A percentile compares a stretch with the other conserved stretches of the same genome.
Conservation (phyloP, 164 flowering plant species). For the Pachysandra terminalis region DNA sequence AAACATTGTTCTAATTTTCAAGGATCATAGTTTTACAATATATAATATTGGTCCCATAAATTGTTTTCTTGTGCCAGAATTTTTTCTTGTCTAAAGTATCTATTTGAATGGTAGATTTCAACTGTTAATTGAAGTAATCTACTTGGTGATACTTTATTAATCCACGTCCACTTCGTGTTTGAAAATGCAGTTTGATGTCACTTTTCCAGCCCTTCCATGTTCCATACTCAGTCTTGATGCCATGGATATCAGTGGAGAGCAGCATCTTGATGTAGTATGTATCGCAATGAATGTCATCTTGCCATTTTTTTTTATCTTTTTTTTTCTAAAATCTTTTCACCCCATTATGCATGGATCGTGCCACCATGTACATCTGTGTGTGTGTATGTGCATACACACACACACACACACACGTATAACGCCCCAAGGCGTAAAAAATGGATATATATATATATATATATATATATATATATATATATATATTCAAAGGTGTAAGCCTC, state of each 20-base stretch:
- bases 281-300: conserved; percentile 3
- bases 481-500: too few species aligned
- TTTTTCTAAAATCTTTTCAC: too few species aligned
- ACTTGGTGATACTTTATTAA: not conserved
- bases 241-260: conserved; percentile 88
- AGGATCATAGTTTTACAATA: not conserved
- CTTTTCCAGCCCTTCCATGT: conserved; percentile 78
- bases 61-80: not conserved
- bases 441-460: too few species aligned
- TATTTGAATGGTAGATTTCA: not conserved
- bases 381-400: too few species aligned
- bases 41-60: not conserved
- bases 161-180: conserved; percentile 5
- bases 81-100: not conserved
- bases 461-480: too few species aligned
- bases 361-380: too few species aligned
- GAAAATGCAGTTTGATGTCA: conserved; percentile 78
- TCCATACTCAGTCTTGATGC: conserved; percentile 79
- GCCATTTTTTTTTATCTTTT: not conserved
- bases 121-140: not conserved
- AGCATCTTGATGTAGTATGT: conserved; percentile 83
- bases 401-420: too few species aligned
- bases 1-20: not conserved
- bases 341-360: too few species aligned
- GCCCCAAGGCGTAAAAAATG: too few species aligned